Conservation (phyloP, 306 rosid genomes). For the Trifolium dubium region DNA sequence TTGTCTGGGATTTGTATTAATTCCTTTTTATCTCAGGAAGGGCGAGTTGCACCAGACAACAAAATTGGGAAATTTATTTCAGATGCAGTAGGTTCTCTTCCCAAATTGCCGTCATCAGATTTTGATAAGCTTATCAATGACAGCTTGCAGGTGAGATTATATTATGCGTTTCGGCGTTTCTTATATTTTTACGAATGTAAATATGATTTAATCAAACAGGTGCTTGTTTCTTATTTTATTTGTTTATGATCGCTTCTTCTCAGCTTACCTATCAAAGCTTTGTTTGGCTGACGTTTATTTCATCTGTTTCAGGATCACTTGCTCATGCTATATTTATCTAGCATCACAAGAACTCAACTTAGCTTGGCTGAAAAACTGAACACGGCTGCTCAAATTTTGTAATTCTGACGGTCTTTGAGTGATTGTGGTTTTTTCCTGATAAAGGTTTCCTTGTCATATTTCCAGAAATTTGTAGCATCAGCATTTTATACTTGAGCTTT, state of each 20-base stretch:
- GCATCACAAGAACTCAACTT: constrained; percentile 88
- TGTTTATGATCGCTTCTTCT: constrained; percentile 1
- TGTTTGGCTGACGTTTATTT: constrained; percentile 27
- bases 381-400: constrained; percentile 95
- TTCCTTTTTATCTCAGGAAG: constrained; percentile 63
- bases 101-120: constrained; percentile 65
- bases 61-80: constrained; percentile 69
- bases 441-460: constrained; percentile 25
- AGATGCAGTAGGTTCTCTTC: constrained; percentile 76
- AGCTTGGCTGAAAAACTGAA: constrained; percentile 89
- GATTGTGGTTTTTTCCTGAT: constrained; percentile 4
- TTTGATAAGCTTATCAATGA: constrained; percentile 89
- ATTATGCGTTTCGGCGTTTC: neutral
- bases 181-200: neutral
- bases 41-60: constrained; percentile 76
- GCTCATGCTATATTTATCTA: constrained; percentile 83
- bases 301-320: constrained; percentile 66
- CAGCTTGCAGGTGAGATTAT: constrained; percentile 66
- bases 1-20: constrained; percentile 9
- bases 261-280: neutral
- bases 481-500: constrained; percentile 14
- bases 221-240: constrained; percentile 8
- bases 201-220: neutral
- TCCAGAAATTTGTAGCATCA: constrained; percentile 23
- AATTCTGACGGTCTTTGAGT: neutral